A percentile compares a stretch with the other conserved stretches of the same genome.
phyloP scores from a whole-genome alignment of 805 yeast species.

The Starmerella roubikii region DNA sequence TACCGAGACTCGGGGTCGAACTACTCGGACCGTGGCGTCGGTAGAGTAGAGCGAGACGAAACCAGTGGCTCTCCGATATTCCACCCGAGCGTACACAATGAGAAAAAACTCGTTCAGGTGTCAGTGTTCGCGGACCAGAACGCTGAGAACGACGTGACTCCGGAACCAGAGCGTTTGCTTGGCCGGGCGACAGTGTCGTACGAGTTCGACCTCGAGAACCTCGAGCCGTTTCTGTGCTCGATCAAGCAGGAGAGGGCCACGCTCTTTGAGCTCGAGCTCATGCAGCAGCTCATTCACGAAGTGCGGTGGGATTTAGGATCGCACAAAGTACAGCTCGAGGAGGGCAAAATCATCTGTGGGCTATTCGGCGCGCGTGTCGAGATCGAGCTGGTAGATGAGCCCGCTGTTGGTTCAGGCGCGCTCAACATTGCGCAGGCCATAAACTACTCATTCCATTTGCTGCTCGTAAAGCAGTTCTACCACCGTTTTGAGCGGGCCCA shows the following conservation, averaged over 20 bases:
- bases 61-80: conserved; percentile 33
- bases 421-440: conserved; percentile 40
- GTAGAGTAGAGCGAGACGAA: conserved; percentile 26
- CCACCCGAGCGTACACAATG: conserved; percentile 26
- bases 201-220: not conserved
- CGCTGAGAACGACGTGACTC: not conserved
- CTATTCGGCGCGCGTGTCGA: conserved; percentile 54
- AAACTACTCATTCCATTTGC: conserved; percentile 39
- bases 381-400: conserved; percentile 44
- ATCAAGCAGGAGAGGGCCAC: conserved; percentile 56
- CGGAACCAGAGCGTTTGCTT: conserved; percentile 3
- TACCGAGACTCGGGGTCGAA: conserved; percentile 82
- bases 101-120: conserved; percentile 42
- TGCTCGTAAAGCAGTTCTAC: conserved; percentile 47
- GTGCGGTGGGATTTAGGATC: conserved; percentile 49
- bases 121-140: conserved; percentile 32
- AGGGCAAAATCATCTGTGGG: conserved; percentile 46
- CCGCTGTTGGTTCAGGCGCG: conserved; percentile 24
- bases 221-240: conserved; percentile 24
- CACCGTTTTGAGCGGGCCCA: conserved; percentile 30
- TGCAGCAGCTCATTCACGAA: conserved; percentile 63
- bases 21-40: conserved; percentile 62
- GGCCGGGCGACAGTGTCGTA: conserved; percentile 3
- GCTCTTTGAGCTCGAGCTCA: conserved; percentile 80
- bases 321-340: conserved; percentile 53